These are phyloP conservation scores for Tricholoma hemisulphureum DNA, from an alignment of 768 basidiomycete genomes.

Conservation along the genomic window DNA sequence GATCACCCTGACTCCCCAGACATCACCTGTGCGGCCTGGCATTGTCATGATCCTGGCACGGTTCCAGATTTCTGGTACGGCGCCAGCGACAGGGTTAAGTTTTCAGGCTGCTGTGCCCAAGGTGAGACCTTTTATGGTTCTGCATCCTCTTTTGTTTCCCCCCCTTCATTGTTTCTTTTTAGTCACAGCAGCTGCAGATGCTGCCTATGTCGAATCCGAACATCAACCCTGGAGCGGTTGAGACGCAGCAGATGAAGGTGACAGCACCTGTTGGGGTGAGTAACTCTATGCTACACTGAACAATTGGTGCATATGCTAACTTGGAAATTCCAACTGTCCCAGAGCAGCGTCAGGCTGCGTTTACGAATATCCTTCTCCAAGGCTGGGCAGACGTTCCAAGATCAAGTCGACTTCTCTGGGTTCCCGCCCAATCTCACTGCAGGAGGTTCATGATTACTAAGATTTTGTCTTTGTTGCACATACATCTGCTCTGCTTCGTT, in stretches of 20 bases:
- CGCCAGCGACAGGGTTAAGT: constrained; percentile 61
- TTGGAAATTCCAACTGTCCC: constrained; percentile 5
- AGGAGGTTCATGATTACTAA: constrained; percentile 31
- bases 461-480: not conserved
- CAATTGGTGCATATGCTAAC: constrained; percentile 6
- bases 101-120: constrained; percentile 99
- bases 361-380: constrained; percentile 79
- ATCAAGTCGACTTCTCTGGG: constrained; percentile 92
- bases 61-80: constrained; percentile 68
- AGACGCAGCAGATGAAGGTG: constrained; percentile 95
- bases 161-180: constrained; percentile 5
- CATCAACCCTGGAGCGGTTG: constrained; percentile 71
- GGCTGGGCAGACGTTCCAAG: constrained; percentile 70
- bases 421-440: constrained; percentile 78
- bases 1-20: constrained; percentile 88
- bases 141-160: not conserved
- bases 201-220: constrained; percentile 90
- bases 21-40: constrained; percentile 76
- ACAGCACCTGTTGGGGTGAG: constrained; percentile 84
- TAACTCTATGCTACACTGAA: constrained; percentile 13
- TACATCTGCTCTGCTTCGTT: not conserved
- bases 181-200: constrained; percentile 99
- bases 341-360: constrained; percentile 84
- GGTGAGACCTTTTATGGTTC: constrained; percentile 40
- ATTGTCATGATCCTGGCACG: constrained; percentile 87